Evolutionary conservation across 805 yeast genomes (phyloP).

Genomic region (Lachancea thermotolerans): DNA sequence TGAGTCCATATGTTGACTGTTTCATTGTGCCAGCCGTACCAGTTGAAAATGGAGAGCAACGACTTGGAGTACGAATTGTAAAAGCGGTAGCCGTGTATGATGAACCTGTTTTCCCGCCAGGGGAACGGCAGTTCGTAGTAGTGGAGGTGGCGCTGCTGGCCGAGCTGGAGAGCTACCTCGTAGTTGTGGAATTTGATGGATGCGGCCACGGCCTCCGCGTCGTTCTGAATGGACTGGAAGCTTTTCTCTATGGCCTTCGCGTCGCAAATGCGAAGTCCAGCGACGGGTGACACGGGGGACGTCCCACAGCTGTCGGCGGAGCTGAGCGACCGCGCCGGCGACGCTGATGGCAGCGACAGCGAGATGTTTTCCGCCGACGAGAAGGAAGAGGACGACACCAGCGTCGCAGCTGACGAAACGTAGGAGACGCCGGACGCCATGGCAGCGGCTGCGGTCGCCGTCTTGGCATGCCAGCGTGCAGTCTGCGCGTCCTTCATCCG

Average conservation of each 20-base stretch:
- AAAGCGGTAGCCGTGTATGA: constrained; percentile 80
- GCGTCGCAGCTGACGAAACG: constrained; percentile 6
- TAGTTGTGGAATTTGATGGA: constrained; percentile 39
- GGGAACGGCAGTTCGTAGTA: constrained; percentile 84
- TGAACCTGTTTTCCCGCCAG: constrained; percentile 89
- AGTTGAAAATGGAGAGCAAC: constrained; percentile 47
- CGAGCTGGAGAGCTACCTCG: constrained; percentile 39
- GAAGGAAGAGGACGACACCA: constrained; percentile 6
- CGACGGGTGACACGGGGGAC: neutral
- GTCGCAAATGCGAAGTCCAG: neutral
- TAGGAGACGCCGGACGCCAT: constrained; percentile 1
- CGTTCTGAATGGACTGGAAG: constrained; percentile 4
- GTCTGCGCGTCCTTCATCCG: constrained; percentile 7
- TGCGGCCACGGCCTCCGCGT: constrained; percentile 6
- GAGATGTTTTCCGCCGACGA: constrained; percentile 1
- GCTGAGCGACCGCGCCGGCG: neutral
- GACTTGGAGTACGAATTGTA: constrained; percentile 56
- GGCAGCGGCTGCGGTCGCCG: neutral
- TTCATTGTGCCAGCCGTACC: constrained; percentile 65
- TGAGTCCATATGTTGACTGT: constrained; percentile 94
- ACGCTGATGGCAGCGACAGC: neutral
- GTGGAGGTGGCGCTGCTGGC: constrained; percentile 48
- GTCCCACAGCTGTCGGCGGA: neutral
- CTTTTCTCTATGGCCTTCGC: no score
- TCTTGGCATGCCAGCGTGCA: constrained; percentile 4